Percentiles rank a stretch among this genome's conserved stretches.
Evolutionary conservation across 345 rosid species (phyloP).

Genomic region (Aquilaria yunnanensis): DNA sequence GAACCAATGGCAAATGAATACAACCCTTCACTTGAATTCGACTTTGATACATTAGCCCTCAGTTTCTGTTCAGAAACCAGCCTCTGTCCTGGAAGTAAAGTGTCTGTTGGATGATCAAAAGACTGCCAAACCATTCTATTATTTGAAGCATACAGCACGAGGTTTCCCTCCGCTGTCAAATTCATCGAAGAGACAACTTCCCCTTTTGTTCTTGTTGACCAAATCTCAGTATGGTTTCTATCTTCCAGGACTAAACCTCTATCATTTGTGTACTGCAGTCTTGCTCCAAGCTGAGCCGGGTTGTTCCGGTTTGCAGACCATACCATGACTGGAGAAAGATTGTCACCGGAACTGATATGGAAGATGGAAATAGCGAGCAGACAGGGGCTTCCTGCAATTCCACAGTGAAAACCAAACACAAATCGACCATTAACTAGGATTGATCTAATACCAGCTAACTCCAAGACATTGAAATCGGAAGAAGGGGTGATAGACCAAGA

Average conservation of each 20-base stretch:
- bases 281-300: constrained; percentile 5
- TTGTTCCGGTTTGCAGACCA: constrained; percentile 26
- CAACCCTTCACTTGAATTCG: constrained; percentile 14
- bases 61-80: constrained; percentile 19
- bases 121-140: constrained; percentile 25
- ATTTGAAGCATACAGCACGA: constrained; percentile 18
- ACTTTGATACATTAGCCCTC: constrained; percentile 10
- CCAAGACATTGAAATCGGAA: not conserved
- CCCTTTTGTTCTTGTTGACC: constrained; percentile 16
- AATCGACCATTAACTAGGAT: not conserved
- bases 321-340: constrained; percentile 1
- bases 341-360: not conserved
- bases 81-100: constrained; percentile 20
- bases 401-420: constrained; percentile 3
- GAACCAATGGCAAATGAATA: constrained; percentile 17
- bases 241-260: constrained; percentile 22
- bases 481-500: not conserved
- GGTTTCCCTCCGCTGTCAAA: constrained; percentile 19
- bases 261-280: constrained; percentile 11
- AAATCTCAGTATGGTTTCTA: constrained; percentile 7
- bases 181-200: constrained; percentile 18
- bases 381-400: not conserved
- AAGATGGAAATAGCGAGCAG: not conserved
- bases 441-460: not conserved
- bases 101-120: constrained; percentile 21